phyloP scores from a whole-genome alignment of 2,329 filamentous ascomycete genomes.

The Hymenoscyphus repandus region DNA sequence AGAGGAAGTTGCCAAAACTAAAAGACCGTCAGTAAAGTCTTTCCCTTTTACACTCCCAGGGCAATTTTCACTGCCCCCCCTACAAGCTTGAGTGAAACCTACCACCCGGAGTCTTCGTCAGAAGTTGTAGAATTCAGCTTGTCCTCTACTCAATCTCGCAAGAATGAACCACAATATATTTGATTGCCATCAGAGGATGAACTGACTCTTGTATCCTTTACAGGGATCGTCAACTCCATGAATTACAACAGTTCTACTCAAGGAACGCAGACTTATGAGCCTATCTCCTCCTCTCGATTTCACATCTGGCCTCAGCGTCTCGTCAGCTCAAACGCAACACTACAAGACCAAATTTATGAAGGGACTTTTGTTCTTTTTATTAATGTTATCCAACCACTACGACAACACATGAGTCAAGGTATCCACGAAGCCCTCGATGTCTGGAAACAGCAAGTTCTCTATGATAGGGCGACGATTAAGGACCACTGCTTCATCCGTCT shows the following conservation, averaged over 20 bases:
- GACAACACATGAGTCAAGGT: not conserved
- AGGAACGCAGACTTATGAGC: too few relatives aligned
- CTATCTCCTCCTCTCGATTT: not conserved
- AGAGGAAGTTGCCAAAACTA: constrained; percentile 8
- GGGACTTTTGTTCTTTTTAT: constrained; percentile 15
- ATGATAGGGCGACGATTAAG: constrained; percentile 1
- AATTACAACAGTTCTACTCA: too few relatives aligned
- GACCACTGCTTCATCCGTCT: constrained; percentile 8
- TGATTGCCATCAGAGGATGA: too few relatives aligned
- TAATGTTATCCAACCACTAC: not conserved
- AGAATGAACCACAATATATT: too few relatives aligned
- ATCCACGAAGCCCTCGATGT: constrained; percentile 1
- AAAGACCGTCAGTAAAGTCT: constrained; percentile 14
- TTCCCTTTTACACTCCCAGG: not conserved
- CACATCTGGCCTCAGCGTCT: constrained; percentile 17
- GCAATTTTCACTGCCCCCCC: not conserved
- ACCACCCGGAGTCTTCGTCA: too few relatives aligned
- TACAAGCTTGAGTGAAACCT: not conserved
- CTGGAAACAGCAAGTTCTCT: constrained; percentile 5
- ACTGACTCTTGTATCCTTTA: too few relatives aligned
- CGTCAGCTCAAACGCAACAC: not conserved
- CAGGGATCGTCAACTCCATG: too few relatives aligned
- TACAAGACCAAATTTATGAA: constrained; percentile 14
- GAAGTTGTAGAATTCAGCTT: too few relatives aligned
- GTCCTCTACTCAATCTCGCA: too few relatives aligned